phyloP scores from a whole-genome alignment of 345 rosid genomes.

The Eucalyptus guilfoylei region DNA sequence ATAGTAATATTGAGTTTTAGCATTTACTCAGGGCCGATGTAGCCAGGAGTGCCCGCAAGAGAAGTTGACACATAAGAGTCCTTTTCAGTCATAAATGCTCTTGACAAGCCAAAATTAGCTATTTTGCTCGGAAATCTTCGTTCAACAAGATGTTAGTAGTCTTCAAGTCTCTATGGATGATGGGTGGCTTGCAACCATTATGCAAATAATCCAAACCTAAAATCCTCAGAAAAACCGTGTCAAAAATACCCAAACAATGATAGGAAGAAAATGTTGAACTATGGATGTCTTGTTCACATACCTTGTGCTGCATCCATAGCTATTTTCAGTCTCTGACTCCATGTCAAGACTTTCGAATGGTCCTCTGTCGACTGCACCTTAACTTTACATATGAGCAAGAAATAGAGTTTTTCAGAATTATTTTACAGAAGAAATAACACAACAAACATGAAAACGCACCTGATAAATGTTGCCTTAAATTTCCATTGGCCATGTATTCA shows the following conservation, averaged over 20 bases:
- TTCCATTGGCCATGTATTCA: conserved; percentile 52
- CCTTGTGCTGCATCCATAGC: conserved; percentile 32
- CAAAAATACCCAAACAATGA: not conserved
- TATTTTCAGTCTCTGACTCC: conserved; percentile 16
- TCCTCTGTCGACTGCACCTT: not conserved
- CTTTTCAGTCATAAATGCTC: not conserved
- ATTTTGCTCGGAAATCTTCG: not conserved
- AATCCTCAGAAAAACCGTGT: not conserved
- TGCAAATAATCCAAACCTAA: conserved; percentile 28
- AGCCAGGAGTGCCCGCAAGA: not conserved
- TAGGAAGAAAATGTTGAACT: not conserved
- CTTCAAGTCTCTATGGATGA: not conserved
- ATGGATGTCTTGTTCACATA: not conserved
- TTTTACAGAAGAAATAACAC: not conserved
- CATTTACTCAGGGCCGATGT: conserved; percentile 51
- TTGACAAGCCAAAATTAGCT: not conserved
- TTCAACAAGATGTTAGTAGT: not conserved
- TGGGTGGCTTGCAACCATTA: not conserved
- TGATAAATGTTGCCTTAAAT: conserved; percentile 21
- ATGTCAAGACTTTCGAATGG: not conserved
- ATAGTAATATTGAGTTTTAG: not conserved
- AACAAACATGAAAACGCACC: not conserved
- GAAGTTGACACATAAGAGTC: not conserved
- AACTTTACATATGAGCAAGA: not conserved
- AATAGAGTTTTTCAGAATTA: not conserved